Evolutionary conservation across 441 rosid genomes (phyloP).

Genomic region (Brassica balearica): DNA sequence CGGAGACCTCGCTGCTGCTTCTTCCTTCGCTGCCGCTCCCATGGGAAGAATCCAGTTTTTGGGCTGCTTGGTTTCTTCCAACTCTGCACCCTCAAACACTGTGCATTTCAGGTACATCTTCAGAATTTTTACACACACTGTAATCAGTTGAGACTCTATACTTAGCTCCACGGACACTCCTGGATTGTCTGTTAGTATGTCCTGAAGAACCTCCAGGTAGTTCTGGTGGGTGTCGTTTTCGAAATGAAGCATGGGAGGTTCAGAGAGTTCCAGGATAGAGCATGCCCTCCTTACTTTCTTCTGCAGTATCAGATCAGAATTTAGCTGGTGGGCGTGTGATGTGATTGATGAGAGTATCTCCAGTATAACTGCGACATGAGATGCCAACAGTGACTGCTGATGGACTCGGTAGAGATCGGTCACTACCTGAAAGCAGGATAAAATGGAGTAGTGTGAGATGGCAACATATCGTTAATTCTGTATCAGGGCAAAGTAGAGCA

Average conservation of each 20-base stretch:
- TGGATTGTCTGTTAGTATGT: slow-evolving; percentile 53
- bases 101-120: slow-evolving; percentile 72
- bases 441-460: slow-evolving; percentile 18
- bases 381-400: slow-evolving; percentile 56
- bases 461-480: slow-evolving; percentile 3
- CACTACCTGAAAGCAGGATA: slow-evolving; percentile 64
- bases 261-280: slow-evolving; percentile 73
- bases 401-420: slow-evolving; percentile 65
- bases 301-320: slow-evolving; percentile 56
- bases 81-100: slow-evolving; percentile 23
- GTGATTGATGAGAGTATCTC: slow-evolving; percentile 67
- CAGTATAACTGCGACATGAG: slow-evolving; percentile 54
- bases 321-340: slow-evolving; percentile 77
- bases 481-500: slow-evolving; percentile 8
- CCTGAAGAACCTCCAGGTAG: slow-evolving; percentile 73
- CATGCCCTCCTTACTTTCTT: slow-evolving; percentile 83
- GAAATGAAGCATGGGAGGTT: slow-evolving; percentile 86
- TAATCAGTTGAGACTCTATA: slow-evolving; percentile 61
- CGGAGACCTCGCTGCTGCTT: slow-evolving; percentile 76
- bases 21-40: slow-evolving; percentile 80
- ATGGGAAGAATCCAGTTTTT: slow-evolving; percentile 75
- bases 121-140: slow-evolving; percentile 66
- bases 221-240: slow-evolving; percentile 85
- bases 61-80: slow-evolving; percentile 44
- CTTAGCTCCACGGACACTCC: slow-evolving; percentile 55